These are phyloP conservation scores for Aspergillus diversus DNA, from an alignment of 495 filamentous ascomycete species.

Conservation along the genomic window DNA sequence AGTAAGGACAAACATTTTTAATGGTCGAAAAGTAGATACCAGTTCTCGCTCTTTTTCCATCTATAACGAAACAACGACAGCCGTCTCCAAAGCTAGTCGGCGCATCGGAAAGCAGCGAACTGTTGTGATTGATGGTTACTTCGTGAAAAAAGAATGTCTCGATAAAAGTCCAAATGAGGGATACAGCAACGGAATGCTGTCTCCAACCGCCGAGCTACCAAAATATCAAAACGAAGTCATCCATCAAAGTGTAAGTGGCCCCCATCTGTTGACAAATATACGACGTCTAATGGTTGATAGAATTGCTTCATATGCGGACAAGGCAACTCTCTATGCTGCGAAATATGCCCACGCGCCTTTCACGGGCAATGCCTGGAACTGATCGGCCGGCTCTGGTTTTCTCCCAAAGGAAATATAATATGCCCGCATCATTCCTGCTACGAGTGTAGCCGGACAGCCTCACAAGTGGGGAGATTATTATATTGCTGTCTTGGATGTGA, in stretches of 20 bases:
- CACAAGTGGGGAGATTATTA: slow-evolving; percentile 61
- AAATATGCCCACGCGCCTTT: slow-evolving; percentile 59
- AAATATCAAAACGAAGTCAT: slow-evolving; percentile 45
- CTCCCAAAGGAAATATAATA: slow-evolving; percentile 40
- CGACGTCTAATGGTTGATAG: slow-evolving; percentile 23
- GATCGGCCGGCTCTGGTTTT: slow-evolving; percentile 26
- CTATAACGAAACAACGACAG: slow-evolving; percentile 29
- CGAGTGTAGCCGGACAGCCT: slow-evolving; percentile 57
- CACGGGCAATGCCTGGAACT: slow-evolving; percentile 55
- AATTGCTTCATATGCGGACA: slow-evolving; percentile 62
- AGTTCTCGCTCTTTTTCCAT: slow-evolving; percentile 41
- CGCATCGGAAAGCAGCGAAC: slow-evolving; percentile 62
- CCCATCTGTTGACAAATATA: neutral
- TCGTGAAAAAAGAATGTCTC: slow-evolving; percentile 62
- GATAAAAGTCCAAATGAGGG: neutral
- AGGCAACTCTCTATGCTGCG: slow-evolving; percentile 50
- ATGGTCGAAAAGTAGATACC: slow-evolving; percentile 44
- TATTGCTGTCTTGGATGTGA: slow-evolving; percentile 63
- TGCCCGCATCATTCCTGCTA: slow-evolving; percentile 64
- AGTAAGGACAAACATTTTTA: slow-evolving; percentile 62
- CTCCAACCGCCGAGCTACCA: neutral
- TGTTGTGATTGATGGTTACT: slow-evolving; percentile 62
- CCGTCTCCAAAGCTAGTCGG: slow-evolving; percentile 24
- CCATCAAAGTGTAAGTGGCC: slow-evolving; percentile 48
- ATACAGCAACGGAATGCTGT: too few relatives aligned